These are phyloP conservation scores for Aureobasidium sp. DNA, from an alignment of 2,329 filamentous ascomycete genomes.

Conservation along the genomic window DNA sequence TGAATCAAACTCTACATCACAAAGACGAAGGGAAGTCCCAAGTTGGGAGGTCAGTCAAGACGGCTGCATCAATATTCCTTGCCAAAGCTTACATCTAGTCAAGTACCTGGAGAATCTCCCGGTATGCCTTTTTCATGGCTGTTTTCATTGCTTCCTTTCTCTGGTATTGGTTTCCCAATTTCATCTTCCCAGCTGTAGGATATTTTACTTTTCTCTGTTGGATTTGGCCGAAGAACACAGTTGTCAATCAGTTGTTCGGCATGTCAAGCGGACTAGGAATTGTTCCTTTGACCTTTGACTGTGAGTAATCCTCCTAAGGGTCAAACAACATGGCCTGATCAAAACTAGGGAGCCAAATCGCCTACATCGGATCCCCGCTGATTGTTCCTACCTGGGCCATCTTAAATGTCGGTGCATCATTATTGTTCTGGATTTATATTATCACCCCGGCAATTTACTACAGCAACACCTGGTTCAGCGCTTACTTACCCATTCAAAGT, in stretches of 20 bases:
- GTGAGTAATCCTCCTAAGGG: background rate
- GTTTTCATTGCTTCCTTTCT: slow-evolving; percentile 64
- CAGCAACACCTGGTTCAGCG: background rate
- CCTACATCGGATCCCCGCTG: slow-evolving; percentile 46
- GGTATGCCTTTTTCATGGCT: slow-evolving; percentile 76
- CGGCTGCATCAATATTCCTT: background rate
- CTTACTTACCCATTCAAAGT: background rate
- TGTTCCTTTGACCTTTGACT: slow-evolving; percentile 73
- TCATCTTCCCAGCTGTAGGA: slow-evolving; percentile 75
- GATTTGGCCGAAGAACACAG: slow-evolving; percentile 77
- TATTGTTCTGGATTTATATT: background rate
- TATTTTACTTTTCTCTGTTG: slow-evolving; percentile 87
- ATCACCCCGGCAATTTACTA: background rate
- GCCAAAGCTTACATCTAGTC: background rate
- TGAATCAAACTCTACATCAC: background rate
- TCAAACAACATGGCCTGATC: too few species aligned
- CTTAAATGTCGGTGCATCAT: background rate
- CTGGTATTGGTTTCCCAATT: slow-evolving; percentile 79
- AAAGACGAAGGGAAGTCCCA: background rate
- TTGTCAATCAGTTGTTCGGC: slow-evolving; percentile 78
- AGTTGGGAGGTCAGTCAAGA: background rate
- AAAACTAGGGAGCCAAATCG: slow-evolving; percentile 63
- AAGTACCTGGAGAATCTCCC: slow-evolving; percentile 52
- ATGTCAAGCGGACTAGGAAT: slow-evolving; percentile 75
- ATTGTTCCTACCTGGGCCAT: background rate